phyloP scores from a whole-genome alignment of 1,284 basidiomycete genomes.

The Cerrena zonata region DNA sequence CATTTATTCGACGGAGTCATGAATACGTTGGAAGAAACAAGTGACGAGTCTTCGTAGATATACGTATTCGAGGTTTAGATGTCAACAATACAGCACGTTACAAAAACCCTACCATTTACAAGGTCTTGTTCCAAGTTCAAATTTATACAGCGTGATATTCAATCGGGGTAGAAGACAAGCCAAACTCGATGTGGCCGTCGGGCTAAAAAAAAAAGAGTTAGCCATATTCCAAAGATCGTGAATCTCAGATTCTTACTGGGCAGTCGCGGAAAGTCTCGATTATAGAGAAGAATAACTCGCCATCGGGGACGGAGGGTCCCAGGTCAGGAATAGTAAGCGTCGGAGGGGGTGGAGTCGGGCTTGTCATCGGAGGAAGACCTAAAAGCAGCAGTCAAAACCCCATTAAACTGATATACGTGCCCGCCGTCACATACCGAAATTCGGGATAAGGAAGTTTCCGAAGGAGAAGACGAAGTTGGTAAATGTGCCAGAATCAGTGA shows the following conservation, averaged over 20 bases:
- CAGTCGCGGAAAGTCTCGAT: neutral
- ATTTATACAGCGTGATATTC: neutral
- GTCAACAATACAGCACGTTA: no score
- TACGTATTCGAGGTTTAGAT: no score
- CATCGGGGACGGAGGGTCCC: neutral
- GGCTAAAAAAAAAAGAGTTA: neutral
- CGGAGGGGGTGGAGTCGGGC: neutral
- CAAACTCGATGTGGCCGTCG: neutral
- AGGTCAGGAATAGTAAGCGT: neutral
- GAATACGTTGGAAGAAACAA: conserved; percentile 4
- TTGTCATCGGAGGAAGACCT: neutral
- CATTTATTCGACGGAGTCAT: conserved; percentile 46
- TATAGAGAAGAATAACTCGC: neutral
- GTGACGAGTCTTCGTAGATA: no score
- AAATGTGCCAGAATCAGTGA: neutral
- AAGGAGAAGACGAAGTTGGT: neutral
- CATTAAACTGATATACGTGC: no score
- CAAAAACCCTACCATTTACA: no score
- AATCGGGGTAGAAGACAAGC: neutral
- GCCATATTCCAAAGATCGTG: neutral
- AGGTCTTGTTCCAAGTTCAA: no score
- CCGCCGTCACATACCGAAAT: neutral
- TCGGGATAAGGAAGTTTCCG: neutral
- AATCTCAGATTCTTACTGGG: neutral
- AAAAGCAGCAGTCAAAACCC: no score